Evolutionary conservation across 768 basidiomycete genomes (phyloP).

Genomic region (Psilocybe cubensis): DNA sequence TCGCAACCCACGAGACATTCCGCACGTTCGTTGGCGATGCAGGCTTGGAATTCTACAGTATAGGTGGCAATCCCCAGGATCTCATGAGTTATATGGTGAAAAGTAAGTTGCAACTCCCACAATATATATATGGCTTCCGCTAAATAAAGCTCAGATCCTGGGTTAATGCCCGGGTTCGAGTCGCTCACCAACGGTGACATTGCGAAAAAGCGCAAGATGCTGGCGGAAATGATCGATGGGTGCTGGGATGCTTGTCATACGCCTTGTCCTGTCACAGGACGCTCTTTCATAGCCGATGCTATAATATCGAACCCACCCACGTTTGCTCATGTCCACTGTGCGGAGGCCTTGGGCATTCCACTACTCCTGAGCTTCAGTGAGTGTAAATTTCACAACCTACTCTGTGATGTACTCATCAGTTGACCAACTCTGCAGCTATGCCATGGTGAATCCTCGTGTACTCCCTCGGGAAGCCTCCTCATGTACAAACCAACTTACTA

Average conservation of each 20-base stretch:
- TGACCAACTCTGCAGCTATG: constrained; percentile 53
- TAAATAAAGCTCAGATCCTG: constrained; percentile 50
- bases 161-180: constrained; percentile 61
- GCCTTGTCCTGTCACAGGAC: constrained; percentile 46
- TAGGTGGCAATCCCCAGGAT: constrained; percentile 66
- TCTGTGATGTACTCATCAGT: constrained; percentile 7
- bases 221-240: constrained; percentile 62
- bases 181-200: constrained; percentile 67
- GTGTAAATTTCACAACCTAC: constrained; percentile 21
- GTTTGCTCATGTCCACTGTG: constrained; percentile 68
- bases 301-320: constrained; percentile 72
- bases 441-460: constrained; percentile 46
- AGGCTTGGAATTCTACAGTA: constrained; percentile 60
- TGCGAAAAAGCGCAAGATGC: constrained; percentile 58
- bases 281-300: constrained; percentile 60
- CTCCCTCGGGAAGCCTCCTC: background rate
- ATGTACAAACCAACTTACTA: background rate
- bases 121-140: background rate
- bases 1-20: constrained; percentile 67
- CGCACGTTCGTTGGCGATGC: constrained; percentile 52
- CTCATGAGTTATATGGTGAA: constrained; percentile 78
- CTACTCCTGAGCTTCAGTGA: constrained; percentile 60
- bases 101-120: constrained; percentile 40
- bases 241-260: constrained; percentile 59
- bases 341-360: constrained; percentile 64